phyloP scores from a whole-genome alignment of 2,329 filamentous ascomycete genomes.

The Stenocarpella maydis region DNA sequence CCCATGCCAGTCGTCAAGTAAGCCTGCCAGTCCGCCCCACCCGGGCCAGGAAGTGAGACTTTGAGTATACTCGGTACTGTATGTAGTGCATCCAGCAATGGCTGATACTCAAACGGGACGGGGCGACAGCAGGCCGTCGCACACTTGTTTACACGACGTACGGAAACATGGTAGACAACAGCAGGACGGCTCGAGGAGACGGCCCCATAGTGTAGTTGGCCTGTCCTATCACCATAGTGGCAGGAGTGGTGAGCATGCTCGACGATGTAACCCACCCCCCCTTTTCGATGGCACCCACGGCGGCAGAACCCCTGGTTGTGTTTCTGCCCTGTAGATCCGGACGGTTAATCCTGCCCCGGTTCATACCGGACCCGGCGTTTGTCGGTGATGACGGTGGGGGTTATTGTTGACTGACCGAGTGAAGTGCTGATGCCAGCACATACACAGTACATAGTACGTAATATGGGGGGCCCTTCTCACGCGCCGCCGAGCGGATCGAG shows the following conservation, averaged over 20 bases:
- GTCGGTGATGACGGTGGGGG: background rate
- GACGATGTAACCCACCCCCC: conserved; percentile 15
- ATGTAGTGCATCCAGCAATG: conserved; percentile 21
- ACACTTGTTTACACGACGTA: background rate
- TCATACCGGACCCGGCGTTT: background rate
- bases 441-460: no score
- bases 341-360: conserved; percentile 19
- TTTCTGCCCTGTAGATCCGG: conserved; percentile 29
- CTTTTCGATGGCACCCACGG: background rate
- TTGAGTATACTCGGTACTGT: no score
- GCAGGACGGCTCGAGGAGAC: background rate
- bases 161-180: no score
- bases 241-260: background rate
- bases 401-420: background rate
- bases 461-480: background rate
- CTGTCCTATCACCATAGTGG: conserved; percentile 11
- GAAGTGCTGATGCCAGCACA: background rate
- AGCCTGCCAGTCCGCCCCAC: conserved; percentile 10
- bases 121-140: conserved; percentile 17
- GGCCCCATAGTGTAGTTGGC: background rate
- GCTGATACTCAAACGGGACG: conserved; percentile 24
- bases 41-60: background rate
- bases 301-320: conserved; percentile 8
- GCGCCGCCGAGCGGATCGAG: background rate
- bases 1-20: background rate